Conservation (phyloP, 2,329 filamentous ascomycete species). For the Fusarium sp. region DNA sequence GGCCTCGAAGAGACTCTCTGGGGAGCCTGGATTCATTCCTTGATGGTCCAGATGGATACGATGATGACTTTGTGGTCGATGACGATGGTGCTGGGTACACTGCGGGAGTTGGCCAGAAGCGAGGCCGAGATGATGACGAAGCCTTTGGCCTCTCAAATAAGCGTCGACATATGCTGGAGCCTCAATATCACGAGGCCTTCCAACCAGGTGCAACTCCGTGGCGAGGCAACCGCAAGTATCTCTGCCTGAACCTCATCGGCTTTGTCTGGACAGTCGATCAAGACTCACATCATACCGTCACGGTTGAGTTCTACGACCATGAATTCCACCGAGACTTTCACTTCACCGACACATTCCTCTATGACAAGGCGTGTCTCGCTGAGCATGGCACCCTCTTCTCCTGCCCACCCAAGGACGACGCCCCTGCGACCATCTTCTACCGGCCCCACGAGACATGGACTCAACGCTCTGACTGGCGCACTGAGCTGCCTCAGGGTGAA, state of each 20-base stretch:
- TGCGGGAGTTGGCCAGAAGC: slow-evolving; percentile 63
- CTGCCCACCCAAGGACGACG: slow-evolving; percentile 74
- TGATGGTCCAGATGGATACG: slow-evolving; percentile 61
- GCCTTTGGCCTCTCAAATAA: slow-evolving; percentile 58
- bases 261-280: slow-evolving; percentile 98
- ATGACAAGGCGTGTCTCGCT: slow-evolving; percentile 94
- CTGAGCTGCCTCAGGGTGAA: slow-evolving; percentile 87
- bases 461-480: slow-evolving; percentile 88
- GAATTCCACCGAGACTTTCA: slow-evolving; percentile 94
- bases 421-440: slow-evolving; percentile 89
- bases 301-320: slow-evolving; percentile 96
- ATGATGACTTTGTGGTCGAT: slow-evolving; percentile 91
- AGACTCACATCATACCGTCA: slow-evolving; percentile 91
- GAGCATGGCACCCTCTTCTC: slow-evolving; percentile 89
- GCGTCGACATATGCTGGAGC: slow-evolving; percentile 61
- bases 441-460: slow-evolving; percentile 98
- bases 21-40: slow-evolving; percentile 89
- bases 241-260: slow-evolving; percentile 92
- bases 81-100: slow-evolving; percentile 95
- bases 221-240: slow-evolving; percentile 92
- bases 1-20: slow-evolving; percentile 69
- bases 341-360: slow-evolving; percentile 95
- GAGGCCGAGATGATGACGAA: slow-evolving; percentile 64
- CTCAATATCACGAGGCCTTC: slow-evolving; percentile 83
- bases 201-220: slow-evolving; percentile 96